Conservation (phyloP, 768 basidiomycete genomes). For the Cystofilobasidium capitatum region DNA sequence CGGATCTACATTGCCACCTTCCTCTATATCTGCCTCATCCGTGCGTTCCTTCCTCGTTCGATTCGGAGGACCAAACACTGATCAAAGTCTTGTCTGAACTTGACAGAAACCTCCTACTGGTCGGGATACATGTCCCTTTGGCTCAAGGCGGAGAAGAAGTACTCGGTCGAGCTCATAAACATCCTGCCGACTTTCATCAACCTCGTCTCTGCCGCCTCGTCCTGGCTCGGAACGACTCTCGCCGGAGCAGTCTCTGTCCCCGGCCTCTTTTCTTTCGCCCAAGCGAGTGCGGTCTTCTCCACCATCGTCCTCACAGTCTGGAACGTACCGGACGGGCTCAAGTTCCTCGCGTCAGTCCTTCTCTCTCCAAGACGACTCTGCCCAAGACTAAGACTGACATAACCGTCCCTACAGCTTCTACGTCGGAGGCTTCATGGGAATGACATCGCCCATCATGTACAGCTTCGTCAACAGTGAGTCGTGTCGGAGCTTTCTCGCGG, state of each 20-base stretch:
- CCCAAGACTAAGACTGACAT: no score
- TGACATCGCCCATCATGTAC: background rate
- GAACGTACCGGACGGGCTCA: conserved; percentile 32
- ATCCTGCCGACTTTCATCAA: conserved; percentile 34
- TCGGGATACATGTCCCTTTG: conserved; percentile 32
- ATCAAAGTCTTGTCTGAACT: no score
- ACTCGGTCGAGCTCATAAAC: conserved; percentile 31
- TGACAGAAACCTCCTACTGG: conserved; percentile 31
- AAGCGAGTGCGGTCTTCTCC: conserved; percentile 24
- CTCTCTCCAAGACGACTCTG: no score
- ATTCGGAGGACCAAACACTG: no score
- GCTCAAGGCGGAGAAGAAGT: conserved; percentile 29
- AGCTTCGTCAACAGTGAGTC: background rate
- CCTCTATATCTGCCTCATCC: background rate
- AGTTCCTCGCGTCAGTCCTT: conserved; percentile 33
- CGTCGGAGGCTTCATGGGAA: conserved; percentile 29
- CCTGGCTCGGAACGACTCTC: conserved; percentile 33
- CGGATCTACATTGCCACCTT: background rate
- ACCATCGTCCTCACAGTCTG: conserved; percentile 31
- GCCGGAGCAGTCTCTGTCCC: conserved; percentile 25
- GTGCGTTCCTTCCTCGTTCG: no score
- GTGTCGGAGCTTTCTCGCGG: no score
- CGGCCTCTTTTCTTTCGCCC: conserved; percentile 28
- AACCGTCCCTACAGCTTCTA: no score
- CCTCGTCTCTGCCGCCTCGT: conserved; percentile 30